phyloP scores from a whole-genome alignment of 768 basidiomycete genomes.

The Lentinula guzmanii region DNA sequence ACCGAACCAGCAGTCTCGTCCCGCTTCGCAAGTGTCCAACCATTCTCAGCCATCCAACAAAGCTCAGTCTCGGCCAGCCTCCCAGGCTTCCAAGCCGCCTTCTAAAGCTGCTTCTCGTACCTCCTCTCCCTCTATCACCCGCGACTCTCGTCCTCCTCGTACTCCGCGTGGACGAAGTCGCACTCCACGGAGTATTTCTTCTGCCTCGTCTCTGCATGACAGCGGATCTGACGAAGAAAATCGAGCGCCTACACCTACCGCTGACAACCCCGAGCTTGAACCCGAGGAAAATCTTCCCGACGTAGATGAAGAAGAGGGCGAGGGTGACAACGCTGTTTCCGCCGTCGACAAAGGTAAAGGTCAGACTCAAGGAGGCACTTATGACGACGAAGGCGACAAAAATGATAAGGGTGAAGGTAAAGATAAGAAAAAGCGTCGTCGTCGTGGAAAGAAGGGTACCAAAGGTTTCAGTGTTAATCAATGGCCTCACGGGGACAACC shows the following conservation, averaged over 20 bases:
- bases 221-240: not conserved
- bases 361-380: not conserved
- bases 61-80: not conserved
- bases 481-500: constrained; percentile 5
- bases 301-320: not conserved
- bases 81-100: not conserved
- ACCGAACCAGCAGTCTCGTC: not conserved
- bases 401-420: not conserved
- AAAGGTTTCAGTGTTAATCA: not conserved
- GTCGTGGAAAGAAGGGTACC: constrained; percentile 1
- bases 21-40: not conserved
- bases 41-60: not conserved
- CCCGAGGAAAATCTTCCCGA: not conserved
- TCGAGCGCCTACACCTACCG: not conserved
- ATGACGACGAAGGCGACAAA: not conserved
- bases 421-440: constrained; percentile 4
- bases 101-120: not conserved
- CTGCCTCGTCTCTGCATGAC: not conserved
- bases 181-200: not conserved
- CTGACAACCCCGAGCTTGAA: not conserved
- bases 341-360: not conserved
- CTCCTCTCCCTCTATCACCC: not conserved
- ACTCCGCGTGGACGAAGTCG: not conserved
- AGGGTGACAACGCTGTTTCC: not conserved
- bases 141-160: not conserved